Evolutionary conservation across 2,329 filamentous ascomycete species (phyloP).

Genomic region (Hypoxylon sp.): DNA sequence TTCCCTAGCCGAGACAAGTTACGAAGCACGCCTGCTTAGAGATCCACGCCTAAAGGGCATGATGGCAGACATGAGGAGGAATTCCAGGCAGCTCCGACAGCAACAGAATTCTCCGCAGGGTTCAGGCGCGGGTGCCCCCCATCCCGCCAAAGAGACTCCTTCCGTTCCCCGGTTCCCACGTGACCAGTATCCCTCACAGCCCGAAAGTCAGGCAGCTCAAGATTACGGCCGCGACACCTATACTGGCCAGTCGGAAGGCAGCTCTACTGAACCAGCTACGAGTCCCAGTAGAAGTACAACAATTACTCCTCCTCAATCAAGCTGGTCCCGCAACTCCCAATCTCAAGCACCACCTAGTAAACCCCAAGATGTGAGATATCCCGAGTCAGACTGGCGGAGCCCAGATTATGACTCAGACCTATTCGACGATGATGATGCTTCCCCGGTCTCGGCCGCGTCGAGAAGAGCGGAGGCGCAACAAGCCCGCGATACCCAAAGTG

Average conservation of each 20-base stretch:
- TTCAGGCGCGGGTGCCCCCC: slow-evolving; percentile 11
- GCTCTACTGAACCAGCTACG: slow-evolving; percentile 12
- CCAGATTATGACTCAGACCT: slow-evolving; percentile 42
- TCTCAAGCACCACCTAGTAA: slow-evolving; percentile 17
- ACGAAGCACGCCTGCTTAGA: slow-evolving; percentile 41
- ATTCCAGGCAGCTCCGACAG: slow-evolving; percentile 36
- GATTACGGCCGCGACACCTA: slow-evolving; percentile 23
- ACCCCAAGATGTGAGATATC: slow-evolving; percentile 7
- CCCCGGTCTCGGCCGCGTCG: slow-evolving; percentile 58
- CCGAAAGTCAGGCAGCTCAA: slow-evolving; percentile 3
- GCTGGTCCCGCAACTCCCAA: slow-evolving; percentile 28
- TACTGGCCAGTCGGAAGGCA: slow-evolving; percentile 13
- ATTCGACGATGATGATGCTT: slow-evolving; percentile 60
- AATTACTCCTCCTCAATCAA: slow-evolving; percentile 21
- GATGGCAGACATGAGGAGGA: slow-evolving; percentile 41
- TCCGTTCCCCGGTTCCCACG: not conserved
- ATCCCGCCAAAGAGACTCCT: slow-evolving; percentile 7
- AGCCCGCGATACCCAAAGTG: slow-evolving; percentile 38
- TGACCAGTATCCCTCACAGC: slow-evolving; percentile 2
- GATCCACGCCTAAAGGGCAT: slow-evolving; percentile 52
- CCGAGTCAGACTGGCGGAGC: slow-evolving; percentile 20
- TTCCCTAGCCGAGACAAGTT: slow-evolving; percentile 51
- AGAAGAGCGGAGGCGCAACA: slow-evolving; percentile 46
- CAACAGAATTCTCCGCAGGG: slow-evolving; percentile 3
- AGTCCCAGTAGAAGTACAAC: slow-evolving; percentile 5